These are phyloP conservation scores for Monilinia fructigena DNA, from an alignment of 2,329 filamentous ascomycete genomes.

Conservation along the genomic window DNA sequence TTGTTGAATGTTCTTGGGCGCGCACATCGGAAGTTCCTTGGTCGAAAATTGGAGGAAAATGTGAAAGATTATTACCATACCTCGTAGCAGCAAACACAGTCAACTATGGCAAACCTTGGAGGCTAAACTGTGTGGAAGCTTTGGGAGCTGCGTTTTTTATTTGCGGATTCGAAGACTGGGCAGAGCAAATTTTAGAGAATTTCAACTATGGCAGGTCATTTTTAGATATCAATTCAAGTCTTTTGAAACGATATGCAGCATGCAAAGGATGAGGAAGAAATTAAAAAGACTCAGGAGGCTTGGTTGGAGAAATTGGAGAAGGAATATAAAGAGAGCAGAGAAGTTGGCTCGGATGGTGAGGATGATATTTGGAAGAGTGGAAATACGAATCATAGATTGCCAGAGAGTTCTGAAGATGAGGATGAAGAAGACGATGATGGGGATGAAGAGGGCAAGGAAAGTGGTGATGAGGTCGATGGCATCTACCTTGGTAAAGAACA, in stretches of 20 bases:
- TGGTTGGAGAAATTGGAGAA: conserved; percentile 90
- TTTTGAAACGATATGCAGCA: conserved; percentile 81
- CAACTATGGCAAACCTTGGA: conserved; percentile 95
- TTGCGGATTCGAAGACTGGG: conserved; percentile 89
- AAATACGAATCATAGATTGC: conserved; percentile 71
- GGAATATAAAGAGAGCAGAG: conserved; percentile 80
- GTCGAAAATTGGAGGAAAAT: conserved; percentile 86
- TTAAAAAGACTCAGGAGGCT: conserved; percentile 80
- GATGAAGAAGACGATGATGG: conserved; percentile 45
- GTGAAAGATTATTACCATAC: conserved; percentile 87
- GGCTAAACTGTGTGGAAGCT: conserved; percentile 93
- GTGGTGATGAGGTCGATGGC: conserved; percentile 51
- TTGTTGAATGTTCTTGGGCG: conserved; percentile 97
- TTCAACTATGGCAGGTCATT: conserved; percentile 91
- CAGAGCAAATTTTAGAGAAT: conserved; percentile 73
- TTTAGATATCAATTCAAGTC: conserved; percentile 80
- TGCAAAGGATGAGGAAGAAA: conserved; percentile 75
- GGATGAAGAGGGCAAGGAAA: conserved; percentile 48
- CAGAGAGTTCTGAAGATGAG: conserved; percentile 54
- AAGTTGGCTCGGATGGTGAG: conserved; percentile 56
- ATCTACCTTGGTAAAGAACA: conserved; percentile 61
- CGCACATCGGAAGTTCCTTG: conserved; percentile 89
- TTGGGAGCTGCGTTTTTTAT: conserved; percentile 91
- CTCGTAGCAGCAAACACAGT: conserved; percentile 95
- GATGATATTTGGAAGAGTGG: conserved; percentile 88